A percentile compares a stretch with the other conserved stretches of the same genome.
Evolutionary conservation across 306 rosid species (phyloP).

Genomic region (Purshia tridentata): DNA sequence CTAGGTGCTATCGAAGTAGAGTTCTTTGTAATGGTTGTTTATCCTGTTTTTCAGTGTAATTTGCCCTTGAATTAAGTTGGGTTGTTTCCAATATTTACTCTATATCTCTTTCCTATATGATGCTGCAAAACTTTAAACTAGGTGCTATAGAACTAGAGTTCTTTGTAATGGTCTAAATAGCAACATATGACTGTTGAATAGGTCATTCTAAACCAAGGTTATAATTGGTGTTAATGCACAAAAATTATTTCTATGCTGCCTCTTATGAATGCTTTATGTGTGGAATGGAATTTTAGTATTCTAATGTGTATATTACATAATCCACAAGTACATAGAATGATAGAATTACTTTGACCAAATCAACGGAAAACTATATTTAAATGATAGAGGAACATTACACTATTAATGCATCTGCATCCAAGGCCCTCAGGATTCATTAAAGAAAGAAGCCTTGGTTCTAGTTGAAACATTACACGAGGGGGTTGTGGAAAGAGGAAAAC

Average conservation of each 20-base stretch:
- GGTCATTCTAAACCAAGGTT: neutral
- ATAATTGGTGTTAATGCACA: neutral
- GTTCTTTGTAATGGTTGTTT: neutral
- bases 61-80: constrained; percentile 23
- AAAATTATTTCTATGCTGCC: neutral
- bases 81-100: neutral
- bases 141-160: neutral
- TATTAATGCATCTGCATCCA: neutral
- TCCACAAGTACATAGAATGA: too few species aligned
- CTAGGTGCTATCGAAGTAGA: neutral
- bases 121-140: constrained; percentile 2
- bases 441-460: neutral
- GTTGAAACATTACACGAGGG: constrained; percentile 5
- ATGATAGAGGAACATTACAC: neutral
- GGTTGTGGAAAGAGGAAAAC: constrained; percentile 1
- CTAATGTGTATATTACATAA: neutral
- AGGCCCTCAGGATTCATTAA: neutral
- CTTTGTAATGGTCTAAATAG: neutral
- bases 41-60: constrained; percentile 16
- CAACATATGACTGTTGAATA: constrained; percentile 1
- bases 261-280: neutral
- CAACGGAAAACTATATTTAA: neutral
- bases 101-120: neutral
- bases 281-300: neutral
- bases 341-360: too few species aligned